Evolutionary conservation across 2,329 filamentous ascomycete genomes (phyloP).

Genomic region (Aspergillus piperis): DNA sequence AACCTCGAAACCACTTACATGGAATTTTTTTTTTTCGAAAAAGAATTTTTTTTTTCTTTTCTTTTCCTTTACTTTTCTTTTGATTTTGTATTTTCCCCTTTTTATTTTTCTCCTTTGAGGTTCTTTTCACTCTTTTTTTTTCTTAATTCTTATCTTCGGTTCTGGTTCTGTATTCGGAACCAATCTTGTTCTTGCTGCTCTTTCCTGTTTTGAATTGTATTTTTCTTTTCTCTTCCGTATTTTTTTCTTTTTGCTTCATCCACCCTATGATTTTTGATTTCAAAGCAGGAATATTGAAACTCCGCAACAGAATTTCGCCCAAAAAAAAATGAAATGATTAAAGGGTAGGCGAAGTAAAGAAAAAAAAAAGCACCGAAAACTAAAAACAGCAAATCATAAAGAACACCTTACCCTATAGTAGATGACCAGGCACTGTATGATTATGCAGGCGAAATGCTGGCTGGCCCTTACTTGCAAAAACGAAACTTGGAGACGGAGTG

Average conservation of each 20-base stretch:
- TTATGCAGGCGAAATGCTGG: conserved; percentile 17
- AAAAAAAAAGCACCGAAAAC: neutral
- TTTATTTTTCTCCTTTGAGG: neutral
- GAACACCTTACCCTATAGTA: conserved; percentile 9
- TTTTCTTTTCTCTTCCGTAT: conserved; percentile 3
- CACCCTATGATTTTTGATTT: conserved; percentile 1
- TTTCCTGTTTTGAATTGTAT: neutral
- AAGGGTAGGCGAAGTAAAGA: conserved; percentile 9
- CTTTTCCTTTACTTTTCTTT: neutral
- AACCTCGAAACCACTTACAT: conserved; percentile 6
- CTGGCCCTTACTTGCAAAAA: conserved; percentile 22
- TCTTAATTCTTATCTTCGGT: too few species aligned
- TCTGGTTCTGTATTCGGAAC: neutral
- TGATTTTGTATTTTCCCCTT: neutral
- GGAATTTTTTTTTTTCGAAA: neutral
- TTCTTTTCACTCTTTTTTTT: neutral
- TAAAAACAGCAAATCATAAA: neutral
- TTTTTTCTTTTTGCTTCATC: conserved; percentile 1
- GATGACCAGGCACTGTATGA: conserved; percentile 4
- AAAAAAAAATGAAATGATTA: conserved; percentile 1
- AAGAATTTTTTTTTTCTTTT: neutral
- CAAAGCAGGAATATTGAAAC: conserved; percentile 5
- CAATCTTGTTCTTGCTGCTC: neutral
- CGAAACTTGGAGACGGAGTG: conserved; percentile 25
- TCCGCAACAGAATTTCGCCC: neutral